These are phyloP conservation scores for Pseudonitzschia delicatissima DNA, from an alignment of 108 stramenopile genomes.

Conservation along the genomic window DNA sequence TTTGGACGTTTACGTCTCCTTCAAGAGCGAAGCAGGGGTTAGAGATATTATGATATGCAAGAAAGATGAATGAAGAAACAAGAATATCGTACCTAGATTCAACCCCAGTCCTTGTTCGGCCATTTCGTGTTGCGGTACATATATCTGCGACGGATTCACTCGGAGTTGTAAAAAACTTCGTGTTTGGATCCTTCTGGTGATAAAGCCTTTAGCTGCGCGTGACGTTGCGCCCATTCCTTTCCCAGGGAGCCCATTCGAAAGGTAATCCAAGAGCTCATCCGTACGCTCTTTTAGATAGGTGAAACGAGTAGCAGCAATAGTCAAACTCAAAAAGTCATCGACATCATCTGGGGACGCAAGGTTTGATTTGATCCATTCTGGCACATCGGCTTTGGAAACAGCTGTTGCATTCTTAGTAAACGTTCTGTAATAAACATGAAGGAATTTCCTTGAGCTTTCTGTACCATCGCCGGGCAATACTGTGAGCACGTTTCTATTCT, in stretches of 20 bases:
- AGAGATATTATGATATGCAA: neutral
- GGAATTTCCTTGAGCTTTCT: constrained; percentile 15
- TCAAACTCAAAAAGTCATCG: constrained; percentile 57
- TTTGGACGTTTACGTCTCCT: constrained; percentile 54
- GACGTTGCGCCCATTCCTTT: constrained; percentile 76
- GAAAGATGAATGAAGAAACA: neutral
- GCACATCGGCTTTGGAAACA: constrained; percentile 5
- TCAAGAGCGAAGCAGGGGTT: constrained; percentile 9
- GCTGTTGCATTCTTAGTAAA: constrained; percentile 15
- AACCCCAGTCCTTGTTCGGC: constrained; percentile 24
- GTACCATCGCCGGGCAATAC: constrained; percentile 9
- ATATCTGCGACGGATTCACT: constrained; percentile 45
- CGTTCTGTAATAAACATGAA: constrained; percentile 43
- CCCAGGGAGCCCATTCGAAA: constrained; percentile 71
- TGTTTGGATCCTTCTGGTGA: constrained; percentile 53
- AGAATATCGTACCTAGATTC: constrained; percentile 28
- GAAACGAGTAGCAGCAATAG: constrained; percentile 42
- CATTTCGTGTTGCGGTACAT: constrained; percentile 42
- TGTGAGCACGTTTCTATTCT: constrained; percentile 37
- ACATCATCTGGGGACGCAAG: constrained; percentile 32
- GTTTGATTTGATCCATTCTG: constrained; percentile 26
- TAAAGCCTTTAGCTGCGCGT: constrained; percentile 67
- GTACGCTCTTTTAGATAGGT: constrained; percentile 54
- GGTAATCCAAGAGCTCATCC: constrained; percentile 66
- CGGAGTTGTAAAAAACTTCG: constrained; percentile 54